Evolutionary conservation across 345 rosid species (phyloP), one percentile per base, ranked within the genome.

Genomic region (Adansonia digitata): DNA sequence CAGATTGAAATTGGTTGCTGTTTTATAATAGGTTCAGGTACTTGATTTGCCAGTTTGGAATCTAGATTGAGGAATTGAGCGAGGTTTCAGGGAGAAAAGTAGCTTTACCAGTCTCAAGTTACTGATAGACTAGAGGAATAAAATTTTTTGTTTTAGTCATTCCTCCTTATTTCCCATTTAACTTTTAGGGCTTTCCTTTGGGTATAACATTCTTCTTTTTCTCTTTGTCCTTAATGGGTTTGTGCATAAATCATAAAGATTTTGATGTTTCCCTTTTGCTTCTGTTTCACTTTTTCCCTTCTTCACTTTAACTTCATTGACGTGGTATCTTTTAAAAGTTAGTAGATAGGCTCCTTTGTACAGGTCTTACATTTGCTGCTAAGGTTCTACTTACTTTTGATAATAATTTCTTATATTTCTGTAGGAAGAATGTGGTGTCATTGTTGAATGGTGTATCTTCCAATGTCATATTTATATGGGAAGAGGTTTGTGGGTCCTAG

Each of bases 381-480:
- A 45, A 67, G 12, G 53, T 24, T 67, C 51, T 66, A 13, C 20
- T 6, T 42, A 13, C n/a, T 66, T 24, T 14, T 66, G 31, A 40
- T 7, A 5, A n/a, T 40, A 66, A 11, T 42, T 66, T 66, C n/a
- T 24, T 40, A 64, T 64, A 64, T 20, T 22, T 64, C 26, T 45
- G 61, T 75, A 77, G 86, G 81, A 18, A 85, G 64, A 11, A 55
- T 85, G 35, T 78, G 81, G 82, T 74, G 81, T 52, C 68, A 77
- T 40, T 75, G 79, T 39, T 75, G 88, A 24, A 62, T 81, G 57
- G 75, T 72, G 43, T 83, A 81, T 49, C 67, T 85, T 74, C 84
- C 77, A 0, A 62, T 85, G 62, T 56, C 62, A 10, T 56, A 26
- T 55, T 55, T 55, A 26, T 55, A 55, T 22, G 61, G 61, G 61